A percentile compares a stretch with the other conserved stretches of the same genome.
Conservation (phyloP, 1,284 basidiomycete genomes). For the Exobasidium rhododendri region DNA sequence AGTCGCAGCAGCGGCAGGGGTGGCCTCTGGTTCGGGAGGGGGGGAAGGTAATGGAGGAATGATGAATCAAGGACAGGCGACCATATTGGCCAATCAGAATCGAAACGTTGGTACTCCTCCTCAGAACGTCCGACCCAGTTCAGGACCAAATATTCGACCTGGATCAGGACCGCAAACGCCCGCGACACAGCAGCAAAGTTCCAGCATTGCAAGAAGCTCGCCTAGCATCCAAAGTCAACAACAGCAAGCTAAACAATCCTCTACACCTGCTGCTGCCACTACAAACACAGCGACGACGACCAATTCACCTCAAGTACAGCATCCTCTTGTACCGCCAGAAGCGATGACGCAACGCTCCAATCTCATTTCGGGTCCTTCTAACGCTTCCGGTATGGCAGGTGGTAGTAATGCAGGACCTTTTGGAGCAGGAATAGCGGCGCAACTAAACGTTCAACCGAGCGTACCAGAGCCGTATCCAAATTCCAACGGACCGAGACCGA, state of each 20-base stretch:
- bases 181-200: not conserved
- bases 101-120: constrained; percentile 8
- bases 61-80: not conserved
- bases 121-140: constrained; percentile 2
- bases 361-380: constrained; percentile 7
- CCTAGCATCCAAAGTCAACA: not conserved
- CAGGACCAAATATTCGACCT: constrained; percentile 2
- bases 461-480: constrained; percentile 47
- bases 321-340: constrained; percentile 1
- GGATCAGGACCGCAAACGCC: not conserved
- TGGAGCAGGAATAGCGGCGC: constrained; percentile 22
- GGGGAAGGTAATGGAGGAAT: not conserved
- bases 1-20: not conserved
- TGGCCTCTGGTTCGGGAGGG: no score
- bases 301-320: not conserved
- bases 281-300: constrained; percentile 6
- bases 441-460: constrained; percentile 26
- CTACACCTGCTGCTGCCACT: constrained; percentile 19
- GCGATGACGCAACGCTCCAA: constrained; percentile 10
- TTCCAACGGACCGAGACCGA: constrained; percentile 35
- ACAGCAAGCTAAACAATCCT: constrained; percentile 19
- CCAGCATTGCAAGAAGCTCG: not conserved
- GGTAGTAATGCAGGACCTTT: not conserved
- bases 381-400: constrained; percentile 23
- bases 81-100: constrained; percentile 8